These are phyloP conservation scores for Trichosanthes truncata DNA, from an alignment of 306 rosid species.

Conservation along the genomic window DNA sequence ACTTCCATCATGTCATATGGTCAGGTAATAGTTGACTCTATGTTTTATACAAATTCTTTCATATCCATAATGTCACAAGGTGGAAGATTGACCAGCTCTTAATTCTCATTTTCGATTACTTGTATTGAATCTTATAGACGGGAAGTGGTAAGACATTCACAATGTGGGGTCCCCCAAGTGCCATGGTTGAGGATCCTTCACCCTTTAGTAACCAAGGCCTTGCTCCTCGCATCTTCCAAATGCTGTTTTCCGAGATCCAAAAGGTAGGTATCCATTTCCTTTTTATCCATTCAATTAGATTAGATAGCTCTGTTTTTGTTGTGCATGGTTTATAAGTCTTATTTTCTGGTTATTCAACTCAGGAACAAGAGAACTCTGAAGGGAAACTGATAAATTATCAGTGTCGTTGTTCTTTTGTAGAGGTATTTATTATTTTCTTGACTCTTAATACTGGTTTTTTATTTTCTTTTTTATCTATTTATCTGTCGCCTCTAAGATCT, in stretches of 20 bases:
- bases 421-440: conserved; percentile 34
- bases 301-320: background rate
- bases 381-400: conserved; percentile 76
- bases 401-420: conserved; percentile 88
- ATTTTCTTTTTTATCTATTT: background rate
- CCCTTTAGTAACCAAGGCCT: conserved; percentile 51
- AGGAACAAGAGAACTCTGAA: conserved; percentile 63
- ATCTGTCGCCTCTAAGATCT: background rate
- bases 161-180: conserved; percentile 91
- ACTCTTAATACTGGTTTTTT: background rate
- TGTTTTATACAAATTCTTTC: background rate
- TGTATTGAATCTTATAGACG: conserved; percentile 31
- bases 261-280: conserved; percentile 39
- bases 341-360: conserved; percentile 13
- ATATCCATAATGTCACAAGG: background rate
- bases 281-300: background rate
- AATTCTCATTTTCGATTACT: background rate
- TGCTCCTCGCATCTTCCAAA: conserved; percentile 70
- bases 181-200: conserved; percentile 66
- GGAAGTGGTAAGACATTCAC: conserved; percentile 93
- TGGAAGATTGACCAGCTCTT: background rate
- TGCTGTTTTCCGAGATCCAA: conserved; percentile 72
- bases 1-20: conserved; percentile 77
- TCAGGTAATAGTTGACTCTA: conserved; percentile 40
- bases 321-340: background rate